phyloP scores from a whole-genome alignment of 164 flowering plant species.

The Brasenia schreberi region DNA sequence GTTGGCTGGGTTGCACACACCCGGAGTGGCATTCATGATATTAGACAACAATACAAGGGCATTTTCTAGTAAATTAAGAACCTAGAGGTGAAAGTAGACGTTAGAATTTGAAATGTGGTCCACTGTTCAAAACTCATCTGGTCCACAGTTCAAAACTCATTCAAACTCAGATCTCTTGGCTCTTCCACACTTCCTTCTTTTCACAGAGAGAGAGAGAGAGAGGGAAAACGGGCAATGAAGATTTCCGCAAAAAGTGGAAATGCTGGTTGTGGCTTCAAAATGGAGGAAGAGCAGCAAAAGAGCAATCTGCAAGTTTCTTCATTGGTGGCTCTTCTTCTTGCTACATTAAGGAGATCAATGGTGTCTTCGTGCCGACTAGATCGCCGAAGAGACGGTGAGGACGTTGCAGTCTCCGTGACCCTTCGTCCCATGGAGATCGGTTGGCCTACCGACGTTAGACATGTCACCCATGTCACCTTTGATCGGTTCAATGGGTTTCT shows the following conservation, averaged over 20 bases:
- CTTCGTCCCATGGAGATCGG: conserved; percentile 77
- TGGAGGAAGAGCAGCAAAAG: neutral
- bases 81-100: conserved; percentile 1
- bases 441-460: conserved; percentile 88
- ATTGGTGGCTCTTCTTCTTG: conserved; percentile 35
- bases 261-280: neutral
- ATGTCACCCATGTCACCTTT: conserved; percentile 86
- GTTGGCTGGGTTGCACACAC: too few species aligned
- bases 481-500: conserved; percentile 90
- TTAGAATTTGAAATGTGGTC: conserved; percentile 5
- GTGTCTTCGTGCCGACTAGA: conserved; percentile 63
- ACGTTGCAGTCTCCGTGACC: conserved; percentile 19
- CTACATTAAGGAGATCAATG: conserved; percentile 81
- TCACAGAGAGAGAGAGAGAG: neutral
- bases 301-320: conserved; percentile 12
- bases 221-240: neutral
- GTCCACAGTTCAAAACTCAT: neutral
- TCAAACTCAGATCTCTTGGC: neutral
- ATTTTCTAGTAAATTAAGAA: neutral
- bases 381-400: conserved; percentile 24
- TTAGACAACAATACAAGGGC: neutral
- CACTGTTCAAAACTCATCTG: neutral
- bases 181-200: neutral
- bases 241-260: neutral
- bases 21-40: neutral